A percentile compares a stretch with the other conserved stretches of the same genome.
Conservation (phyloP, 108 stramenopile species). For the Cyclotella sp. region DNA sequence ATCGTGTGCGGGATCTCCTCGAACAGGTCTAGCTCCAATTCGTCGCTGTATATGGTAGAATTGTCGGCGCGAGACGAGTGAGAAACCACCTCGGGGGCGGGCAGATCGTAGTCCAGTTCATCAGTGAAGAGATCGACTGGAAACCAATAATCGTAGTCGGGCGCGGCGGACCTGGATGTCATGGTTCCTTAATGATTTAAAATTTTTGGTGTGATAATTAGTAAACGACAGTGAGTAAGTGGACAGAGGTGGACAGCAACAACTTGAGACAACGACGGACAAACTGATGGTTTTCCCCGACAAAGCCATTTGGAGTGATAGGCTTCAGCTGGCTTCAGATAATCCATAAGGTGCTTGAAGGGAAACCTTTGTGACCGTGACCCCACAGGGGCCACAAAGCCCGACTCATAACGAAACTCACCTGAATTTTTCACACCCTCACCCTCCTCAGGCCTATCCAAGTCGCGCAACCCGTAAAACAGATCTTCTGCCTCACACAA, state of each 20-base stretch:
- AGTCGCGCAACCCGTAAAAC: background rate
- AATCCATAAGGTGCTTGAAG: too few species aligned
- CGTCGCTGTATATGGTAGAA: constrained; percentile 1
- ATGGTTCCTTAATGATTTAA: background rate
- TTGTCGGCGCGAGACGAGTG: constrained; percentile 7
- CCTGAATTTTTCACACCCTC: background rate
- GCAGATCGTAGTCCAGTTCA: constrained; percentile 6
- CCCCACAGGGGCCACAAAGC: too few species aligned
- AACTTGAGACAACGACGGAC: too few species aligned
- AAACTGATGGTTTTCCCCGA: too few species aligned
- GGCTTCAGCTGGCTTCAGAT: too few species aligned
- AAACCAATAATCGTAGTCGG: background rate
- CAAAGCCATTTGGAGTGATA: too few species aligned
- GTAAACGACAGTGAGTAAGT: background rate
- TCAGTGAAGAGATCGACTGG: constrained; percentile 1
- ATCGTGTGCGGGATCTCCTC: constrained; percentile 7
- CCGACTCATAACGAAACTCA: too few species aligned
- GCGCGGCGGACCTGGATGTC: background rate
- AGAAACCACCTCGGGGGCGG: constrained; percentile 2
- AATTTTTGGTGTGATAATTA: background rate
- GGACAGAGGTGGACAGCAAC: background rate
- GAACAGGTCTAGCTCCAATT: constrained; percentile 1
- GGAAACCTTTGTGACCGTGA: too few species aligned
- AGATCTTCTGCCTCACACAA: background rate
- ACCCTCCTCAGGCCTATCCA: background rate